Percentiles rank a stretch among this genome's conserved stretches.
Conservation (phyloP, 768 basidiomycete genomes). For the Suillus alpinus region DNA sequence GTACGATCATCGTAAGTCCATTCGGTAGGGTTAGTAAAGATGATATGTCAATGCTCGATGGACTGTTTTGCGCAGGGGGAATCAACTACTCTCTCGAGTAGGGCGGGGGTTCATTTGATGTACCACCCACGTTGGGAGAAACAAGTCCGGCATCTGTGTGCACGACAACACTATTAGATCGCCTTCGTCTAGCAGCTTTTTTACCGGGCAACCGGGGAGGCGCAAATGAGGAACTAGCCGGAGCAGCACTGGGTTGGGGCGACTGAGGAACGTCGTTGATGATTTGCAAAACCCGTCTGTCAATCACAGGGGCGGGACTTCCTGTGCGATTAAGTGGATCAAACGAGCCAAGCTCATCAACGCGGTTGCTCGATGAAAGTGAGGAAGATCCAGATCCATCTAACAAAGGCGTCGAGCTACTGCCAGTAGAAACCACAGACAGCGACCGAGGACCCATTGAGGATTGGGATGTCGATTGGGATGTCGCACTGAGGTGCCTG, state of each 20-base stretch:
- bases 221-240: not conserved
- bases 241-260: constrained; percentile 9
- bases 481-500: constrained; percentile 7
- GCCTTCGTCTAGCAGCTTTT: not conserved
- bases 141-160: constrained; percentile 27
- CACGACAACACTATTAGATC: constrained; percentile 15
- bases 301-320: constrained; percentile 17
- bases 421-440: constrained; percentile 17
- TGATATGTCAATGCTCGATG: not conserved
- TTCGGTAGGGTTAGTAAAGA: not conserved
- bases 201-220: not conserved
- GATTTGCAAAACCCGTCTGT: constrained; percentile 27
- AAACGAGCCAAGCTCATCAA: constrained; percentile 16
- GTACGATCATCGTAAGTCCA: constrained; percentile 10
- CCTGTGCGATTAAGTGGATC: constrained; percentile 19
- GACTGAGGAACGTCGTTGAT: constrained; percentile 23
- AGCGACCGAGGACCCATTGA: constrained; percentile 17
- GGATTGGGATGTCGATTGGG: not conserved
- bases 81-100: constrained; percentile 16
- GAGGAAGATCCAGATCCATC: not conserved
- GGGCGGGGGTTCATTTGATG: constrained; percentile 18
- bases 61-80: not conserved
- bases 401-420: constrained; percentile 1
- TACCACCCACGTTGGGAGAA: not conserved
- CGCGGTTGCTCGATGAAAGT: constrained; percentile 11